phyloP scores from a whole-genome alignment of 108 stramenopile genomes.

The Skeletonema marinoi region DNA sequence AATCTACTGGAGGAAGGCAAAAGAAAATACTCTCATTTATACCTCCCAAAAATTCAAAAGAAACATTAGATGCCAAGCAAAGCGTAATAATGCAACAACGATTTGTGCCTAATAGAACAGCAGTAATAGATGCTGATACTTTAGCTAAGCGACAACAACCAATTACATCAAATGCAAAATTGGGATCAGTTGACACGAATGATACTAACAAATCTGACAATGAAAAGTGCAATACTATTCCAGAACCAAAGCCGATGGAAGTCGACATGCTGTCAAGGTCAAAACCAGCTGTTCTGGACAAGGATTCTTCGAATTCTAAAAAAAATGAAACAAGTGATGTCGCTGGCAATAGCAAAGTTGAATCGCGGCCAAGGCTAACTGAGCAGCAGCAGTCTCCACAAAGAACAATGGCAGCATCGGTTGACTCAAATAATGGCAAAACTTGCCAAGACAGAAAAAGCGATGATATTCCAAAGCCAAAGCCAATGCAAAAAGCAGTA shows the following conservation, averaged over 20 bases:
- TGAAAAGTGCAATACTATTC: neutral
- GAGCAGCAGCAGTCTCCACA: too few species aligned
- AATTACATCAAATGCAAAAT: neutral
- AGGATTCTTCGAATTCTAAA: neutral
- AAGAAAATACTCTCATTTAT: neutral
- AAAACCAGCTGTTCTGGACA: neutral
- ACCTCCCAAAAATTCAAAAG: neutral
- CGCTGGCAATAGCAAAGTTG: neutral
- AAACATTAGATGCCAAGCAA: neutral
- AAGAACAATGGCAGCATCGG: neutral
- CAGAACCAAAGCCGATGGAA: neutral
- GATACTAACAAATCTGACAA: neutral
- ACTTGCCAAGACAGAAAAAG: neutral
- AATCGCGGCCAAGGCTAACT: neutral
- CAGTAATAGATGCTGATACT: neutral
- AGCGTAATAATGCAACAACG: neutral
- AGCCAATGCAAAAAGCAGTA: neutral
- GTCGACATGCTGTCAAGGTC: neutral
- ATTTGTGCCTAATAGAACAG: neutral
- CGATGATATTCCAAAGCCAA: neutral
- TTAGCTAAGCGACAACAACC: neutral
- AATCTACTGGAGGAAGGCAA: neutral
- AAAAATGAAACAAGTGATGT: neutral
- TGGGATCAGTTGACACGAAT: neutral
- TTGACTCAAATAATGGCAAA: neutral